phyloP scores from a whole-genome alignment of 163 green algal species.

The Trebouxia gelatinosa region DNA sequence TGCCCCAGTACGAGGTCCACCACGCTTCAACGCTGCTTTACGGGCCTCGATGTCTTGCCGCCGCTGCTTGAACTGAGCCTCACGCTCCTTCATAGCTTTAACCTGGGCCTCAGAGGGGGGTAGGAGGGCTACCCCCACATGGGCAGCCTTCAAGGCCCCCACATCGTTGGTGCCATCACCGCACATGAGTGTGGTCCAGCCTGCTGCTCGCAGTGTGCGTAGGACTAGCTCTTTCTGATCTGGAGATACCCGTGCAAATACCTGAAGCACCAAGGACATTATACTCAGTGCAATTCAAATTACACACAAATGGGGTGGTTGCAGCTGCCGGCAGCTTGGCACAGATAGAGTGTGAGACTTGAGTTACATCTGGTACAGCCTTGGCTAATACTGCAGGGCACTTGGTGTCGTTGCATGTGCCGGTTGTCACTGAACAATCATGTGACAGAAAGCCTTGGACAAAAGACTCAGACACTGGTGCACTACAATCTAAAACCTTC shows the following conservation, averaged over 20 bases:
- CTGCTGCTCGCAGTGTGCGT: conserved; percentile 68
- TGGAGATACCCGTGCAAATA: conserved; percentile 93
- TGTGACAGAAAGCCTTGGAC: too few species aligned
- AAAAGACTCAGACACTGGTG: too few species aligned
- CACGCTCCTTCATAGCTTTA: conserved; percentile 11
- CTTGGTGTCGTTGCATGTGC: too few species aligned
- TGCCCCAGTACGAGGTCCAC: background rate
- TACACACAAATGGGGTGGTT: too few species aligned
- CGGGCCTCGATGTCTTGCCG: conserved; percentile 16
- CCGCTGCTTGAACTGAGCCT: conserved; percentile 13
- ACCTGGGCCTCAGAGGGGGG: conserved; percentile 38
- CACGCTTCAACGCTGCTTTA: background rate
- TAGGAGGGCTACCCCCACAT: conserved; percentile 94
- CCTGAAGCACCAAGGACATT: conserved; percentile 50
- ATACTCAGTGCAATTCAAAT: conserved; percentile 1
- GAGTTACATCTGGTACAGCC: too few species aligned
- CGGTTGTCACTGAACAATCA: too few species aligned
- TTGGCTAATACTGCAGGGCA: too few species aligned
- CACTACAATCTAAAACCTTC: too few species aligned
- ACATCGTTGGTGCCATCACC: conserved; percentile 99
- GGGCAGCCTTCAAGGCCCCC: conserved; percentile 84
- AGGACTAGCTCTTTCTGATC: conserved; percentile 98
- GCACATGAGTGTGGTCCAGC: conserved; percentile 92
- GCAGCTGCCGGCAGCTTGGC: too few species aligned
- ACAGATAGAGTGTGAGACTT: too few species aligned